Percentiles rank a stretch among this genome's conserved stretches.
Evolutionary conservation across 176 grass and related monocot genomes (phyloP).

Genomic region (Elymus sibiricus): DNA sequence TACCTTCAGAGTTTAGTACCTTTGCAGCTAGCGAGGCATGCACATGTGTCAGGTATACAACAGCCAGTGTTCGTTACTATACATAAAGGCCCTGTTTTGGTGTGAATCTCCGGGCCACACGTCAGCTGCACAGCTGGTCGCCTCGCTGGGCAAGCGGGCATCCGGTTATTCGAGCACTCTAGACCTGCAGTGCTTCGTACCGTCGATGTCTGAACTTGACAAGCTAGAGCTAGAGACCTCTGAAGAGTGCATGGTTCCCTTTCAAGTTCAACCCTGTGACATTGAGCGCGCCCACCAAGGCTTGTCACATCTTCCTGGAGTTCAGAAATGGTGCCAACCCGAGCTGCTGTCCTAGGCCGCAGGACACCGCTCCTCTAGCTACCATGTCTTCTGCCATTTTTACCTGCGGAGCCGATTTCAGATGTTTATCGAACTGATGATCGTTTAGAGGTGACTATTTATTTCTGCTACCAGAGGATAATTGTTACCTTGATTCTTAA

Average conservation of each 20-base stretch:
- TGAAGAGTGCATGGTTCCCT: constrained; percentile 30
- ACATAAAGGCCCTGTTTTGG: constrained; percentile 2
- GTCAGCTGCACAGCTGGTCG: constrained; percentile 21
- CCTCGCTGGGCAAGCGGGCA: constrained; percentile 14
- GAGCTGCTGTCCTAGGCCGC: constrained; percentile 42
- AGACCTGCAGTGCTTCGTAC: constrained; percentile 41
- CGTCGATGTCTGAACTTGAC: constrained; percentile 45
- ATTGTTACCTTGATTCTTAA: constrained; percentile 69
- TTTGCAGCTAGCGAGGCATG: background rate
- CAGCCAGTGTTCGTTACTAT: background rate
- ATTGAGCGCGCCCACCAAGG: constrained; percentile 40
- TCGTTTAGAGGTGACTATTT: background rate
- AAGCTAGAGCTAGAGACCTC: constrained; percentile 23
- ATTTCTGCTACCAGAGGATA: background rate
- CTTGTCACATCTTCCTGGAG: constrained; percentile 48
- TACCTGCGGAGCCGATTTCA: constrained; percentile 43
- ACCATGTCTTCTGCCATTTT: constrained; percentile 93
- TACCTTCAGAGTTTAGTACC: background rate
- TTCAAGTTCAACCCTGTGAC: constrained; percentile 36
- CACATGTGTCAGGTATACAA: background rate
- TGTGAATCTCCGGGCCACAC: constrained; percentile 43
- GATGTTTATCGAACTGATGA: background rate
- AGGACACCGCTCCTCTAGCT: constrained; percentile 52
- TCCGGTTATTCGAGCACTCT: constrained; percentile 35
- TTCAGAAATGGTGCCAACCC: constrained; percentile 61